Evolutionary conservation across 148 eudicot genomes (phyloP).

Genomic region (Chenopodium suecicum): DNA sequence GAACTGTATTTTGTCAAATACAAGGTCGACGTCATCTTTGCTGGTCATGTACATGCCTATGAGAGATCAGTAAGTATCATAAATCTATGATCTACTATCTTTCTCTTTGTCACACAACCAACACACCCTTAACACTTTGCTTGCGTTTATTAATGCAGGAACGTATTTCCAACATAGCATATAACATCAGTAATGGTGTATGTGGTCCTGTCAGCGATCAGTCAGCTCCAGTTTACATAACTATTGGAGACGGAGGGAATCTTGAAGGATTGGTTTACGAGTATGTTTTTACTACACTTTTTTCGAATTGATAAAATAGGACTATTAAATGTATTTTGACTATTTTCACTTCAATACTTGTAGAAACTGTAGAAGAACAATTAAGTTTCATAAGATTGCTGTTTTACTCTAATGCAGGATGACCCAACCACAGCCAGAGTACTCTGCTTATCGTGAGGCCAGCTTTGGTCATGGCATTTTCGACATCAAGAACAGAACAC

Average conservation of each 20-base stretch:
- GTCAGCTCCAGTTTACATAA: conserved; percentile 83
- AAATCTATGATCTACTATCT: neutral
- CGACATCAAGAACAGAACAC: conserved; percentile 77
- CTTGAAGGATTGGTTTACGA: conserved; percentile 67
- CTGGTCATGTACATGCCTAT: conserved; percentile 92
- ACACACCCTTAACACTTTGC: neutral
- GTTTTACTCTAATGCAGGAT: conserved; percentile 43
- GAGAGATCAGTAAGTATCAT: conserved; percentile 77
- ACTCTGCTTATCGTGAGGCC: conserved; percentile 79
- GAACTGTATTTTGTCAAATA: conserved; percentile 71
- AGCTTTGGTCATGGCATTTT: conserved; percentile 90
- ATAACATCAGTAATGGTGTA: conserved; percentile 58
- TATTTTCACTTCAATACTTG: neutral
- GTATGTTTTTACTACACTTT: conserved; percentile 34
- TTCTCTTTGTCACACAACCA: neutral
- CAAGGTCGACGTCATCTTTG: conserved; percentile 82
- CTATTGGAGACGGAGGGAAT: conserved; percentile 91
- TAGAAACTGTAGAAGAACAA: neutral
- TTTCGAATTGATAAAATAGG: no score
- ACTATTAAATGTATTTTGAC: no score
- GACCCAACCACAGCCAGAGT: conserved; percentile 80
- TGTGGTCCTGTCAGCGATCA: conserved; percentile 55
- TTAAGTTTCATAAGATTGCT: neutral
- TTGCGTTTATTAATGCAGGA: conserved; percentile 41
- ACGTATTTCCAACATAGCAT: conserved; percentile 71